A percentile compares a stretch with the other conserved stretches of the same genome.
These are phyloP conservation scores for Chimonanthus praecox DNA, from an alignment of 164 flowering plant genomes.

Conservation along the genomic window DNA sequence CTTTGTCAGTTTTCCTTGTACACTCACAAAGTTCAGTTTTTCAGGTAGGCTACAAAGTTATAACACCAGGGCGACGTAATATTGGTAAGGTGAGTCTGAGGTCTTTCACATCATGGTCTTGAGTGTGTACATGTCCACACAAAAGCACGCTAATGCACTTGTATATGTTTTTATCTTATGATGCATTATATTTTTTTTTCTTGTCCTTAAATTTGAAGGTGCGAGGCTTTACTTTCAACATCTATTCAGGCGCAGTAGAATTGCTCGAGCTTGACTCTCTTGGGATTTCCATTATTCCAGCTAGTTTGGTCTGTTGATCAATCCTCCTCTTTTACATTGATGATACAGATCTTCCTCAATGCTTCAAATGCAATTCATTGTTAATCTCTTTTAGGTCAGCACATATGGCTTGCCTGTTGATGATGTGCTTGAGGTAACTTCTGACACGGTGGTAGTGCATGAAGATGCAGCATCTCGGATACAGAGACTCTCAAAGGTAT, in stretches of 20 bases:
- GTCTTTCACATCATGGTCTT: slow-evolving; percentile 1
- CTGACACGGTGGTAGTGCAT: slow-evolving; percentile 68
- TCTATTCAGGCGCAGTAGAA: slow-evolving; percentile 63
- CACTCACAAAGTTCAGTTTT: slow-evolving; percentile 21
- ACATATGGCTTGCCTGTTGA: slow-evolving; percentile 69
- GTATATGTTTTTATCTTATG: neutral
- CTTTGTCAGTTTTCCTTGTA: neutral
- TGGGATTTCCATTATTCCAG: slow-evolving; percentile 76
- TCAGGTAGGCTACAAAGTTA: slow-evolving; percentile 82
- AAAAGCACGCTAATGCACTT: neutral
- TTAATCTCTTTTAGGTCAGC: slow-evolving; percentile 47
- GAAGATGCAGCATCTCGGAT: slow-evolving; percentile 69
- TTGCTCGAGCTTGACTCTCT: slow-evolving; percentile 82
- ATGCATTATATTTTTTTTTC: neutral
- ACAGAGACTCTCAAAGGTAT: slow-evolving; percentile 77
- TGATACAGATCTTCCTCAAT: neutral
- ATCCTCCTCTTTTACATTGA: neutral
- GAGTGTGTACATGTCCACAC: neutral
- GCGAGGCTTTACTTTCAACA: slow-evolving; percentile 67
- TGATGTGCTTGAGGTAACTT: slow-evolving; percentile 73
- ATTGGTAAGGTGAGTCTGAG: slow-evolving; percentile 62
- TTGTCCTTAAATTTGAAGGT: slow-evolving; percentile 34
- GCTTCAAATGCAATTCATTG: neutral
- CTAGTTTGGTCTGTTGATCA: slow-evolving; percentile 53
- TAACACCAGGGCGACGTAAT: slow-evolving; percentile 46